Conservation (phyloP, 2,329 filamentous ascomycete genomes). For the Seiridium cupressi region DNA sequence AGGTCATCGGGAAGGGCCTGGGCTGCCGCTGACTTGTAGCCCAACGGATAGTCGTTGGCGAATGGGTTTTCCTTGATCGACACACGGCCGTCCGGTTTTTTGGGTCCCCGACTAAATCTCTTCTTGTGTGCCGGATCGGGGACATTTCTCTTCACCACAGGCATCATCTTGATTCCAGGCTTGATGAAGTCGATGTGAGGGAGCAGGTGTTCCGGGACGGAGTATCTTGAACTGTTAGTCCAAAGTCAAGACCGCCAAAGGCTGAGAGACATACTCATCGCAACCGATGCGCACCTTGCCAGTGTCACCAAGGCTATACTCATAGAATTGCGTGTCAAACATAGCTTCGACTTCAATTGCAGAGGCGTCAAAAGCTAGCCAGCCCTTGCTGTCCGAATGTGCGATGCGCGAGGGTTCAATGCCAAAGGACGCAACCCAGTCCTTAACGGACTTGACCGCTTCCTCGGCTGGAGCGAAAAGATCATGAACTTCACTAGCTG, state of each 20-base stretch:
- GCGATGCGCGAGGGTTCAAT: slow-evolving; percentile 21
- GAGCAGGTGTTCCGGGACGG: slow-evolving; percentile 26
- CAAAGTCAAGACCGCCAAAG: slow-evolving; percentile 13
- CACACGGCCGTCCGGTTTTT: not conserved
- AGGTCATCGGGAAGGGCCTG: slow-evolving; percentile 11
- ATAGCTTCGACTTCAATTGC: slow-evolving; percentile 30
- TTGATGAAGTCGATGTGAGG: slow-evolving; percentile 45
- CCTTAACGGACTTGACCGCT: slow-evolving; percentile 26
- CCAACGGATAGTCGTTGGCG: slow-evolving; percentile 7
- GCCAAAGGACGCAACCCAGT: slow-evolving; percentile 30
- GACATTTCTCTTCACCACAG: not conserved
- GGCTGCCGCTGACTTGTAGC: not conserved
- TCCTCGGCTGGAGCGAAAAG: slow-evolving; percentile 33
- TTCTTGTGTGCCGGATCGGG: not conserved
- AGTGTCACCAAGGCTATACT: slow-evolving; percentile 26
- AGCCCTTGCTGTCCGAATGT: slow-evolving; percentile 26
- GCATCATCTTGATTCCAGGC: slow-evolving; percentile 38
- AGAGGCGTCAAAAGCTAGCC: slow-evolving; percentile 34
- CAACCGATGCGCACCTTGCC: not conserved
- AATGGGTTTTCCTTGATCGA: slow-evolving; percentile 11
- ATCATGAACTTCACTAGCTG: slow-evolving; percentile 31
- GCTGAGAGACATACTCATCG: slow-evolving; percentile 6
- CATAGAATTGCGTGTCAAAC: slow-evolving; percentile 31
- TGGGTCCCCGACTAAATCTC: slow-evolving; percentile 11
- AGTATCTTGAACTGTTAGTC: slow-evolving; percentile 16